A percentile compares a stretch with the other conserved stretches of the same genome.
These are phyloP conservation scores for Achaetomium macrosporum DNA, from an alignment of 2,329 filamentous ascomycete genomes.

Conservation along the genomic window DNA sequence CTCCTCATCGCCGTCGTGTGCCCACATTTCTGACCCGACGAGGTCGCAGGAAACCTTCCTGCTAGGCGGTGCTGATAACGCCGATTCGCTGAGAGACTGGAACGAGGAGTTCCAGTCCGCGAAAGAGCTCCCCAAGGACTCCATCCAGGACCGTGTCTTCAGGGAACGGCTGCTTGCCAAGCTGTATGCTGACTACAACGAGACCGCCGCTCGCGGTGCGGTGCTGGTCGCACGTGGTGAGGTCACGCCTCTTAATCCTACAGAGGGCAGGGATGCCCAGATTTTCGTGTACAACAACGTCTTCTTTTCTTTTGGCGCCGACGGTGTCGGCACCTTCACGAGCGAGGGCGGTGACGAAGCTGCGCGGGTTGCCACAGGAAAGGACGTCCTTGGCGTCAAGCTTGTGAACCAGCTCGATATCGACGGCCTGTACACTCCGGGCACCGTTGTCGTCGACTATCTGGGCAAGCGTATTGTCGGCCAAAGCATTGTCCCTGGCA, in stretches of 20 bases:
- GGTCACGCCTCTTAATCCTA: constrained; percentile 89
- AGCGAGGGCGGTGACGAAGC: constrained; percentile 96
- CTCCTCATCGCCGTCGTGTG: constrained; percentile 55
- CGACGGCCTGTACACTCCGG: constrained; percentile 86
- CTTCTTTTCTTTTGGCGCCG: constrained; percentile 97
- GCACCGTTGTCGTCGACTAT: constrained; percentile 94
- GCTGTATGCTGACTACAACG: constrained; percentile 95
- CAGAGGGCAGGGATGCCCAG: constrained; percentile 84
- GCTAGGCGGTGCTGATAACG: constrained; percentile 84
- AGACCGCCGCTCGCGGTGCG: constrained; percentile 86
- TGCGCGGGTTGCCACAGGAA: constrained; percentile 89
- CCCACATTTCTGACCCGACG: constrained; percentile 77
- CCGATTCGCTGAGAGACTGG: constrained; percentile 93
- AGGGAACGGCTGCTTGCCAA: constrained; percentile 90
- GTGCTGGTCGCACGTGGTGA: constrained; percentile 90
- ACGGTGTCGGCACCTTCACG: constrained; percentile 94
- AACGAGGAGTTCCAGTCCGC: constrained; percentile 99
- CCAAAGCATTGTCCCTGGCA: constrained; percentile 96
- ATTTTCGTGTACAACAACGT: constrained; percentile 99
- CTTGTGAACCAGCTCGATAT: constrained; percentile 97
- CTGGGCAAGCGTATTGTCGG: constrained; percentile 94
- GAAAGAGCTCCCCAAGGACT: constrained; percentile 86
- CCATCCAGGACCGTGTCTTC: constrained; percentile 92
- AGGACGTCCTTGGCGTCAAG: constrained; percentile 91
- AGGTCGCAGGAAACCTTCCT: constrained; percentile 90